Conservation (phyloP, 805 yeast species). For the Lipomyces lipofer region DNA sequence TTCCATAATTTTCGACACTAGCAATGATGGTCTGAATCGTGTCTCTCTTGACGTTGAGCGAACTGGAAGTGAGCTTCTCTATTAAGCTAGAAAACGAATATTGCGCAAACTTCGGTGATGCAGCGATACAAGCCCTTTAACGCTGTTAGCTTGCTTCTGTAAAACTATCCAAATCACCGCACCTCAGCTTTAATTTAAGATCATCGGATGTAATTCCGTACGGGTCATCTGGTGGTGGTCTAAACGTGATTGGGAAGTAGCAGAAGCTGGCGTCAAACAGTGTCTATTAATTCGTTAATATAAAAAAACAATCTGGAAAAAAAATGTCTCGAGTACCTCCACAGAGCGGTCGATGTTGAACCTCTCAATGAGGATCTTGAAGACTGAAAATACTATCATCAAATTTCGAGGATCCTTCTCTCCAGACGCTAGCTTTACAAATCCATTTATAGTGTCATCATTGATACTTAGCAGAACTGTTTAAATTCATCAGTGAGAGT, state of each 20-base stretch:
- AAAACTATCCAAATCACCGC: neutral
- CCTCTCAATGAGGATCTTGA: slow-evolving; percentile 47
- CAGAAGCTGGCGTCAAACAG: slow-evolving; percentile 88
- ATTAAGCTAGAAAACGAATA: slow-evolving; percentile 76
- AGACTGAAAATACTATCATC: slow-evolving; percentile 63
- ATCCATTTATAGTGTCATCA: slow-evolving; percentile 54
- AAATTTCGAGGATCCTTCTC: slow-evolving; percentile 95
- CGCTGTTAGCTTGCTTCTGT: neutral
- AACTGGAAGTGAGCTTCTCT: slow-evolving; percentile 76
- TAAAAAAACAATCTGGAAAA: neutral
- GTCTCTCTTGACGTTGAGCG: slow-evolving; percentile 69
- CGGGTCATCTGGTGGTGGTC: slow-evolving; percentile 80
- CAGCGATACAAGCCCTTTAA: slow-evolving; percentile 57
- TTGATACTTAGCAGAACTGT: slow-evolving; percentile 34
- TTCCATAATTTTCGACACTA: slow-evolving; percentile 57
- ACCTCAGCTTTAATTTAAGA: slow-evolving; percentile 55
- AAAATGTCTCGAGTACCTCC: slow-evolving; percentile 4
- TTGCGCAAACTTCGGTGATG: slow-evolving; percentile 62
- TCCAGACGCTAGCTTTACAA: slow-evolving; percentile 70
- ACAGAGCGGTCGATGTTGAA: slow-evolving; percentile 43
- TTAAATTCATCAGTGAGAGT: neutral
- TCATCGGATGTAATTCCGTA: slow-evolving; percentile 76
- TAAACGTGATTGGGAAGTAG: slow-evolving; percentile 94
- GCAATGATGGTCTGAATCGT: slow-evolving; percentile 60
- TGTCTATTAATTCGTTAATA: slow-evolving; percentile 40